A percentile compares a stretch with the other conserved stretches of the same genome.
These are phyloP conservation scores for Cytospora chrysosperma DNA, from an alignment of 2,329 filamentous ascomycete species.

Conservation along the genomic window DNA sequence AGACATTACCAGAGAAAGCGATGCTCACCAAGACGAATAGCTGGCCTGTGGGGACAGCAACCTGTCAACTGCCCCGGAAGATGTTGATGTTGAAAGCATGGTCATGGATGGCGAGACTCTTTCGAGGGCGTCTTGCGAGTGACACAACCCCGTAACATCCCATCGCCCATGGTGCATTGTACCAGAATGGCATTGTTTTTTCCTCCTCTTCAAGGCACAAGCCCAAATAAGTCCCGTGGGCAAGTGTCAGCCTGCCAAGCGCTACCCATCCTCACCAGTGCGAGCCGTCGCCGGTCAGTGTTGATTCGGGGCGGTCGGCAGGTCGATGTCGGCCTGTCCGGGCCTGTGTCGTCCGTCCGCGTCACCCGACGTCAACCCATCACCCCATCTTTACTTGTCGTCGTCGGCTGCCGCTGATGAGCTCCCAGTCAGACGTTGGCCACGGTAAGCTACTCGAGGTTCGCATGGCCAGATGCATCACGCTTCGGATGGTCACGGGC, in stretches of 20 bases:
- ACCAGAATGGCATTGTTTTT: background rate
- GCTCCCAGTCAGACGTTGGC: background rate
- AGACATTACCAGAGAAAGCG: background rate
- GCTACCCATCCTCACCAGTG: background rate
- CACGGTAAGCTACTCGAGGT: background rate
- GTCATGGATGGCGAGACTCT: background rate
- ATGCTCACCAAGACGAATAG: background rate
- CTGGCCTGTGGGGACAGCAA: background rate
- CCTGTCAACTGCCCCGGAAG: background rate
- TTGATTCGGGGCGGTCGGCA: background rate
- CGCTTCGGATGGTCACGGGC: background rate
- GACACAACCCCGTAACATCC: background rate
- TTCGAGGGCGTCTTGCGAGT: background rate
- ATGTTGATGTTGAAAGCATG: background rate
- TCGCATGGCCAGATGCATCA: background rate
- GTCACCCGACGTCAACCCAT: background rate
- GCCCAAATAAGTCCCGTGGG: background rate
- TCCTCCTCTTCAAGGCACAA: slow-evolving; percentile 9
- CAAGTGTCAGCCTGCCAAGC: background rate
- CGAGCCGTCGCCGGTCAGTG: slow-evolving; percentile 1
- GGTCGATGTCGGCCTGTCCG: background rate
- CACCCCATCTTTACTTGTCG: background rate
- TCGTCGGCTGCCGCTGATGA: background rate
- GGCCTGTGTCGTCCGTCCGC: background rate
- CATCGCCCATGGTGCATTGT: background rate